Evolutionary conservation across 306 rosid genomes (phyloP).

Genomic region (Cicer yamashitae): DNA sequence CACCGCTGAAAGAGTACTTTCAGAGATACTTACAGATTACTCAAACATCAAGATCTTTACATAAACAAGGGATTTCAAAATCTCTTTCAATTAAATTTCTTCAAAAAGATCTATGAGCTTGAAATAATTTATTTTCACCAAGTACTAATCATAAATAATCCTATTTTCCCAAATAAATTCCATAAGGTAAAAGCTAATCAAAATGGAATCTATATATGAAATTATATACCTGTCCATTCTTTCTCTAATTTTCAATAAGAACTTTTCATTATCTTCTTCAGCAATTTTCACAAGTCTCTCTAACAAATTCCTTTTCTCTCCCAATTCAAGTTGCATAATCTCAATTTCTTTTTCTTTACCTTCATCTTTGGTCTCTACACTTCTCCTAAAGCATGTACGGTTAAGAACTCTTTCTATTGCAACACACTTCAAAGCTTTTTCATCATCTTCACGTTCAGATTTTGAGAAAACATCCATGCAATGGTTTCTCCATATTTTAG

Average conservation of each 20-base stretch:
- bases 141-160: too few species aligned
- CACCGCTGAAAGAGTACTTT: neutral
- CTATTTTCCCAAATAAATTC: too few species aligned
- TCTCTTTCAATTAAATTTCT: too few species aligned
- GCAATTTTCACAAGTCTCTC: constrained; percentile 76
- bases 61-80: too few species aligned
- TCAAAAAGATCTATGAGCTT: neutral
- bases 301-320: constrained; percentile 60
- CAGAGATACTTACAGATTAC: neutral
- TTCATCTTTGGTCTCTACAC: constrained; percentile 58
- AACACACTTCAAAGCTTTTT: constrained; percentile 48
- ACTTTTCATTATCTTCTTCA: constrained; percentile 63
- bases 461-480: constrained; percentile 45
- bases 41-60: neutral
- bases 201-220: neutral
- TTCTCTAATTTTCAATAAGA: constrained; percentile 40
- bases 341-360: constrained; percentile 66
- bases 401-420: constrained; percentile 47
- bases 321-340: constrained; percentile 51
- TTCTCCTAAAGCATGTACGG: constrained; percentile 44
- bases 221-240: constrained; percentile 54
- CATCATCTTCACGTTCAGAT: constrained; percentile 56
- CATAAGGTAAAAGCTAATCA: neutral
- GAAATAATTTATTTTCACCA: too few species aligned
- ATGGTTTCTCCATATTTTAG: constrained; percentile 33